Evolutionary conservation across 352 stramenopile genomes (phyloP), one percentile per base, ranked within the genome.

Genomic region (Phytopythium ostracodes): DNA sequence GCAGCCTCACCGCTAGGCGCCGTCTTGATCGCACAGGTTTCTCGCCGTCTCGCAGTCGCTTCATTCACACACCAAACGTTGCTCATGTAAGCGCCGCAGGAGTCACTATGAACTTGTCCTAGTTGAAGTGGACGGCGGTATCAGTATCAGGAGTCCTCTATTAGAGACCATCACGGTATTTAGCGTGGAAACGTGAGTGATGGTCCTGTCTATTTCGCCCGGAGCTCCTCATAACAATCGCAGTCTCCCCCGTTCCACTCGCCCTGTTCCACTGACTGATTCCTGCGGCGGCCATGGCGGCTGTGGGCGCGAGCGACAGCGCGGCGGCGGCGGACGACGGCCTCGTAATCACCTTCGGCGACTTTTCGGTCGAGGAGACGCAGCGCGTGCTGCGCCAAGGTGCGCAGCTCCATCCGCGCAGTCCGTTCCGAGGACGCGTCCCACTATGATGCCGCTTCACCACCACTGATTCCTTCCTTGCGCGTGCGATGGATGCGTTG

Each of bases 361-460:
- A 94, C 60, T 94, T 94, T 40, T 88, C 85, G 20, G 29, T 77
- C 11, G 85, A 89, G 65, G 85, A 94, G 57, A 87, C 76, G 18
- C 63, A 80, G 51, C 62, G 71, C 17, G 70, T 71, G 53, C 60
- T 87, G 31, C 65, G 77, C 43, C 63, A 80, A 63, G 76, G 79
- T 89, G 35, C n/a, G 73, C 53, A 6, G 17, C 43, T 1, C 3
- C 43, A 38, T 15, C 5, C 43, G n/a, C 24, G 17, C 43, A 2
- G 14, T 15, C 9, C 43, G 7, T 49, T 9, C 43, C 17, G 43
- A 49, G 43, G 33, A 38, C 6, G 33, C 33, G 33, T 38, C 33
- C 33, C 33, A 38, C 33, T 38, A 38, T 38, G 33, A 10, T 38
- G 33, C 10, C 33, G 33, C 33, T 15, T 38, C 7, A 10, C 33